Evolutionary conservation across 2,329 filamentous ascomycete species (phyloP).

Genomic region (Ophiostoma sp.): DNA sequence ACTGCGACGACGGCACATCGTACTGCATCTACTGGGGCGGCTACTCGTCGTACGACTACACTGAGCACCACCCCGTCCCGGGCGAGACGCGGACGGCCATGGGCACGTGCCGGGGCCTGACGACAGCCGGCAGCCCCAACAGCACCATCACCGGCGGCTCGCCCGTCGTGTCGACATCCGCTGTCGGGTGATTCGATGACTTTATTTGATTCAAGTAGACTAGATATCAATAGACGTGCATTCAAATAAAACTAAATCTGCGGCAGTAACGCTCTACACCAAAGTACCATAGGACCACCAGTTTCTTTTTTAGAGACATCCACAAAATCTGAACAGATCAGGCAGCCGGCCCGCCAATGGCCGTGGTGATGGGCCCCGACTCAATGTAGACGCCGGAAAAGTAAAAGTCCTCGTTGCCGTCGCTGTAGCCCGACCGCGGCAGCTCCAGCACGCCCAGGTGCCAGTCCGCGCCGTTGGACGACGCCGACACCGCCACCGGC

Average conservation of each 20-base stretch:
- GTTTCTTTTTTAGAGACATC: neutral
- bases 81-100: constrained; percentile 26
- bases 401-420: constrained; percentile 60
- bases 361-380: constrained; percentile 40
- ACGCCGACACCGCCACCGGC: constrained; percentile 55
- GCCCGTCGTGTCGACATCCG: neutral
- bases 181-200: neutral
- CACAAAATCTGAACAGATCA: neutral
- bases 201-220: neutral
- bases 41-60: constrained; percentile 26
- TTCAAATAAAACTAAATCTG: no score
- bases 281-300: no score
- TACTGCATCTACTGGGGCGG: constrained; percentile 29
- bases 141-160: constrained; percentile 3
- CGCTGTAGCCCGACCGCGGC: constrained; percentile 50
- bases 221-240: neutral
- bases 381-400: constrained; percentile 70
- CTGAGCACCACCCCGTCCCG: constrained; percentile 23
- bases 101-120: constrained; percentile 19
- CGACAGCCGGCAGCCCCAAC: neutral
- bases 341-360: constrained; percentile 28
- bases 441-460: constrained; percentile 66
- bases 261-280: no score
- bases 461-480: constrained; percentile 65
- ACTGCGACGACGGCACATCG: constrained; percentile 26